Evolutionary conservation across 148 eudicot genomes (phyloP), one percentile per base, ranked within the genome.

Genomic region (Pouteria glomerata): DNA sequence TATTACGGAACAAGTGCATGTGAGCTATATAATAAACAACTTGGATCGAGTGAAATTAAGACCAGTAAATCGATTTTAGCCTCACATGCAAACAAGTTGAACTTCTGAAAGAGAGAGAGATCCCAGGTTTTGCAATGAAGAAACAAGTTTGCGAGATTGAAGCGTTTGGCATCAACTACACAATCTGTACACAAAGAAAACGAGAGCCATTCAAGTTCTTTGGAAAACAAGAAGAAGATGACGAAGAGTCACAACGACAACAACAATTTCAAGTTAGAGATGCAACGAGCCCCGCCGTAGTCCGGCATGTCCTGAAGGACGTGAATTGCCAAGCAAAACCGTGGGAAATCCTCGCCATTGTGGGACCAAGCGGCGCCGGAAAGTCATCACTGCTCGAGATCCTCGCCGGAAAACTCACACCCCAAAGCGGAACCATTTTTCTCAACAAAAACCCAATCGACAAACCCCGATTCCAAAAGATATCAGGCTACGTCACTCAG

Each of bases 281-380:
- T n/a, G n/a, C n/a, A n/a, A n/a, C n/a, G n/a, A n/a, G n/a, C n/a
- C n/a, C n/a, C n/a, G n/a, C n/a, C n/a, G 68, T 79, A 8, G 58
- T 81, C 60, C 79, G 79, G 52, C 77, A 83, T n/a, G 99, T 92
- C 44, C 81, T 96, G 10, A 85, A 79, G 48, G 83, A 85, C 52
- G 96, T 96, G 50, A 82, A 53, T 39, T 83, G 83, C 77, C 77
- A 71, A 23, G 99, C 99, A 14, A 96, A 90, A 53, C 96, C 99
- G 6, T 92, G 96, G 92, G 99, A 96, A 58, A 80, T 96, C 53
- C 86, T 96, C 1, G 99, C 99, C 58, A 92, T 96, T 2, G 89
- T 96, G 62, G 99, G 99, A 4, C 99, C 99, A 0, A 96, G 99
- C 50, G 99, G 99, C 2, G 97, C 99, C n/a, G 99, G 99, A 3